A percentile compares a stretch with the other conserved stretches of the same genome.
phyloP scores from a whole-genome alignment of 345 rosid species.

The Bruguiera sexangula region DNA sequence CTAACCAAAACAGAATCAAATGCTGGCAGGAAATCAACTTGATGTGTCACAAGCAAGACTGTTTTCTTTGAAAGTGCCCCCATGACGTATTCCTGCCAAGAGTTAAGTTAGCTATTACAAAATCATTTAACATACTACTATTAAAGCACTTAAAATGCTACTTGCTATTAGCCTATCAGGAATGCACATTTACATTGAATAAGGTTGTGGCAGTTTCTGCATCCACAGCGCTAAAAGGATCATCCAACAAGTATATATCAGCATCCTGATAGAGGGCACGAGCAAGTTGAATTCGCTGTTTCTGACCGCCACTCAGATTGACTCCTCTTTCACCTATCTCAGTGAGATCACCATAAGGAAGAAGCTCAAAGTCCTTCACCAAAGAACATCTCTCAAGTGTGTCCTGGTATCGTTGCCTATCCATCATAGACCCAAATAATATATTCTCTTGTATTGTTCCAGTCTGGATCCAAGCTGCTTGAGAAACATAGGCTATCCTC shows the following conservation, averaged over 20 bases:
- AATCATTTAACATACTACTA: background rate
- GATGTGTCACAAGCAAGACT: constrained; percentile 85
- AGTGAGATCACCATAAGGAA: constrained; percentile 89
- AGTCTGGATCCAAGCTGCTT: constrained; percentile 93
- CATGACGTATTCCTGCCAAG: constrained; percentile 72
- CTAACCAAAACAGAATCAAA: constrained; percentile 83
- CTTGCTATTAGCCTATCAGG: background rate
- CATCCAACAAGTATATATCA: constrained; percentile 86
- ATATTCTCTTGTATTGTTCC: constrained; percentile 84
- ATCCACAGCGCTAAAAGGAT: constrained; percentile 97
- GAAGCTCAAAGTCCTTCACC: constrained; percentile 82
- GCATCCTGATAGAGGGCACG: constrained; percentile 94
- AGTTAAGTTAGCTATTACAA: constrained; percentile 20
- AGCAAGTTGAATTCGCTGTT: constrained; percentile 93
- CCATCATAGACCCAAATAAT: constrained; percentile 73
- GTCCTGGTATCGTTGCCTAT: constrained; percentile 60
- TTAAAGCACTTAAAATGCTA: too few species aligned
- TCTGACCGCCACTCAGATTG: constrained; percentile 96
- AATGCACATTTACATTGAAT: constrained; percentile 54
- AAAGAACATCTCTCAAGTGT: constrained; percentile 74
- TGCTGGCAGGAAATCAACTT: constrained; percentile 95
- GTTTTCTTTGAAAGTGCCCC: constrained; percentile 72
- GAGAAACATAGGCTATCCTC: constrained; percentile 85
- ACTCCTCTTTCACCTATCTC: constrained; percentile 98
- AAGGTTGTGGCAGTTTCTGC: constrained; percentile 90